Percentiles rank a stretch among this genome's conserved stretches.
phyloP scores from a whole-genome alignment of 2,329 filamentous ascomycete genomes.

The Pseudogymnoascus sp. region DNA sequence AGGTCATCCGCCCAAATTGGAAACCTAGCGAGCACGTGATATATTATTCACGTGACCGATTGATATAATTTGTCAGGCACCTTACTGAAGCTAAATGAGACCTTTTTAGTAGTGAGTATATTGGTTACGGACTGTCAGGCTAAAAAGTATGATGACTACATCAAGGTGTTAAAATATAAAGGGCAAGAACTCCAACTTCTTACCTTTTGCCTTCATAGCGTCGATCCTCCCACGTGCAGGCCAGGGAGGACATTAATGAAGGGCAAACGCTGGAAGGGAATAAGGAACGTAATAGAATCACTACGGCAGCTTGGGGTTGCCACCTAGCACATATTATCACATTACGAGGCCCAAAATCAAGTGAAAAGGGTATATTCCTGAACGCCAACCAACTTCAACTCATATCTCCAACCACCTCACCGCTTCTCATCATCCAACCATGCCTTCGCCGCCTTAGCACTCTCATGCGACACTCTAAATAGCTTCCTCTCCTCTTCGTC shows the following conservation, averaged over 20 bases:
- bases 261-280: not conserved
- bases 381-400: not conserved
- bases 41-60: not conserved
- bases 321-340: not conserved
- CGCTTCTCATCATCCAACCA: conserved; percentile 50
- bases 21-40: not conserved
- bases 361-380: conserved; percentile 7
- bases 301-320: not conserved
- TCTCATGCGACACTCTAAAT: conserved; percentile 68
- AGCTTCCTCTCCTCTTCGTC: conserved; percentile 82
- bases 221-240: not conserved
- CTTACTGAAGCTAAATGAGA: not conserved
- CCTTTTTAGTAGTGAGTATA: not conserved
- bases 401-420: conserved; percentile 11
- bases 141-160: not conserved
- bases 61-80: not conserved
- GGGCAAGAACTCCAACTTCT: not conserved
- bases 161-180: not conserved
- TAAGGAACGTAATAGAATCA: not conserved
- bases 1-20: conserved; percentile 1
- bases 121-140: not conserved
- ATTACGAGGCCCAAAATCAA: not conserved
- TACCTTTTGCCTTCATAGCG: not conserved
- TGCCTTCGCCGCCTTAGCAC: conserved; percentile 59
- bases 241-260: not conserved